Conservation (phyloP, 2,329 filamentous ascomycete species). For the Zelopaecilomyces penicillatus region DNA sequence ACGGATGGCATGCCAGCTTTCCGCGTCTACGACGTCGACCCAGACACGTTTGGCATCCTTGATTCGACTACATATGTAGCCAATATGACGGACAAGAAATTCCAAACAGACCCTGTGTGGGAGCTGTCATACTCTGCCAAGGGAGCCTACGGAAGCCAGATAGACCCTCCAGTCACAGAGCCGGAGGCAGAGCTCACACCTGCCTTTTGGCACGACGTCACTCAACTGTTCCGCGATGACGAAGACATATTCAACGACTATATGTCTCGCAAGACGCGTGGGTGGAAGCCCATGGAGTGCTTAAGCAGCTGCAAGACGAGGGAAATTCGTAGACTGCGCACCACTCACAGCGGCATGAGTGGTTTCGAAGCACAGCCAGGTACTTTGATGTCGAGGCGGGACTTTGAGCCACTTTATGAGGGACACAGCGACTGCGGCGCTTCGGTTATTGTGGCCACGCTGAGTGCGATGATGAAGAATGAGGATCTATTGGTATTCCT, state of each 20-base stretch:
- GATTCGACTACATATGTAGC: constrained; percentile 47
- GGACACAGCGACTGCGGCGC: constrained; percentile 21
- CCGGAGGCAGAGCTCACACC: constrained; percentile 40
- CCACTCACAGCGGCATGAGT: constrained; percentile 43
- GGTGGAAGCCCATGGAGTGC: constrained; percentile 34
- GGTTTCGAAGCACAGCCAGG: constrained; percentile 32
- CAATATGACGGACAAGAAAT: constrained; percentile 37
- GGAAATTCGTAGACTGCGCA: constrained; percentile 46
- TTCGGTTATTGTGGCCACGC: constrained; percentile 18
- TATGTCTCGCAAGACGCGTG: constrained; percentile 38
- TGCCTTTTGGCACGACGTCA: constrained; percentile 52
- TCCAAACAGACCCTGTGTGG: constrained; percentile 41
- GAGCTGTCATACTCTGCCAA: constrained; percentile 48
- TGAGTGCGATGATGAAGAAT: constrained; percentile 18
- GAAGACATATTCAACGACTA: constrained; percentile 37
- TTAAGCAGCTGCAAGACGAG: constrained; percentile 30
- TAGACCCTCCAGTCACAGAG: constrained; percentile 31
- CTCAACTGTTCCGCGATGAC: constrained; percentile 36
- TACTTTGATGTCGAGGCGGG: constrained; percentile 25
- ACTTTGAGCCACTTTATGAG: constrained; percentile 6
- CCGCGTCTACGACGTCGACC: constrained; percentile 51
- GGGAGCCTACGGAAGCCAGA: constrained; percentile 40
- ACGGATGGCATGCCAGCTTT: constrained; percentile 48
- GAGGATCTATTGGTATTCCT: constrained; percentile 13
- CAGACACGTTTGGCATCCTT: constrained; percentile 45